Conservation (phyloP, 805 yeast genomes). For the Pichia pseudocactophila region DNA sequence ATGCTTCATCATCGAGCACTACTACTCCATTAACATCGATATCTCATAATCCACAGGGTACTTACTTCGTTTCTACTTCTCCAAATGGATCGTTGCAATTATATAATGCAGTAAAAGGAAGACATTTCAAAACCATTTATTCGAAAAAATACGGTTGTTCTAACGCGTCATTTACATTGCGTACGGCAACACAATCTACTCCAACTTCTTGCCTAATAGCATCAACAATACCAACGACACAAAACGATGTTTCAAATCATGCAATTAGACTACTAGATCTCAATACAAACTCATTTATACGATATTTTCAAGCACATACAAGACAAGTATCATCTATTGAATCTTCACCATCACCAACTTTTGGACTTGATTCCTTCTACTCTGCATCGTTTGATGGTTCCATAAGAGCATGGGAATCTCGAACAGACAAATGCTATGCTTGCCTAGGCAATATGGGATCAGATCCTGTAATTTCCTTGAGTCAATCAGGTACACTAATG, state of each 20-base stretch:
- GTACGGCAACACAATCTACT: constrained; percentile 42
- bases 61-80: constrained; percentile 64
- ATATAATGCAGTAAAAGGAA: constrained; percentile 66
- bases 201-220: constrained; percentile 62
- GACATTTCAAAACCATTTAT: constrained; percentile 56
- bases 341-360: constrained; percentile 59
- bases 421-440: constrained; percentile 38
- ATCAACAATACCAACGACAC: constrained; percentile 46
- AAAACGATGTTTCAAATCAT: constrained; percentile 40
- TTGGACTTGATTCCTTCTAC: constrained; percentile 32
- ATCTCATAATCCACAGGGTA: constrained; percentile 80
- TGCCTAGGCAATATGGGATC: constrained; percentile 3
- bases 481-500: constrained; percentile 77
- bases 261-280: constrained; percentile 68
- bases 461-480: constrained; percentile 49
- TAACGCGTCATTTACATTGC: constrained; percentile 62
- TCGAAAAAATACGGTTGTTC: constrained; percentile 92
- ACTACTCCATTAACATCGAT: constrained; percentile 55
- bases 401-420: constrained; percentile 80
- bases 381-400: constrained; percentile 62
- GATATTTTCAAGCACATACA: constrained; percentile 85
- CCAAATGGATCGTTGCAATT: constrained; percentile 77
- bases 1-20: constrained; percentile 29
- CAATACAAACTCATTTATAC: constrained; percentile 66
- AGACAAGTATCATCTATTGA: constrained; percentile 61